These are phyloP conservation scores for Cercospora sojina DNA, from an alignment of 2,329 filamentous ascomycete species.

Conservation along the genomic window DNA sequence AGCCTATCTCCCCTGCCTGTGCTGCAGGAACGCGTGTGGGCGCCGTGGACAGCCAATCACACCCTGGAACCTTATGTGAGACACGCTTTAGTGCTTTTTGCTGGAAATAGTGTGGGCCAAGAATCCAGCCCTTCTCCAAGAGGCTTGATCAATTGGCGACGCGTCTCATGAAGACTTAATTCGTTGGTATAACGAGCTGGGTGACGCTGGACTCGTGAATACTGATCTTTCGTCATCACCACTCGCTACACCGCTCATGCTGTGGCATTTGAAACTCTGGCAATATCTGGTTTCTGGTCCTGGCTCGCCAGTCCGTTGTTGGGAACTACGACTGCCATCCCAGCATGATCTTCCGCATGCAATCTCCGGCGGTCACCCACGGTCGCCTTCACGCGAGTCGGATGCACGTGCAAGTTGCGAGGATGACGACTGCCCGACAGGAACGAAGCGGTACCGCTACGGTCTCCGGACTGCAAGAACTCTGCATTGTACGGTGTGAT, in stretches of 20 bases:
- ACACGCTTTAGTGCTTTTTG: constrained; percentile 13
- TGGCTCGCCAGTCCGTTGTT: neutral
- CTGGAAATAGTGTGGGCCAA: constrained; percentile 12
- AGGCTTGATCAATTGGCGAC: constrained; percentile 4
- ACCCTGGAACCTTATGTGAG: constrained; percentile 9
- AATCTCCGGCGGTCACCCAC: constrained; percentile 13
- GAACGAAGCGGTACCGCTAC: neutral
- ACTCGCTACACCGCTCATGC: neutral
- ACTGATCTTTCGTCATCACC: neutral
- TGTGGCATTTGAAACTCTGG: constrained; percentile 1
- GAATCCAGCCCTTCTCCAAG: constrained; percentile 10
- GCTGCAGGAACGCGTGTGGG: constrained; percentile 19
- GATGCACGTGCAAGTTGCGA: neutral
- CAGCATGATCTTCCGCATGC: constrained; percentile 3
- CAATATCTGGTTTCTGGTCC: neutral
- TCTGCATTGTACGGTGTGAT: neutral
- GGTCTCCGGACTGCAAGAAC: neutral
- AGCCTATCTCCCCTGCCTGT: constrained; percentile 5
- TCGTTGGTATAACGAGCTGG: neutral
- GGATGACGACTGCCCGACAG: constrained; percentile 5
- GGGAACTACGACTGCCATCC: constrained; percentile 6
- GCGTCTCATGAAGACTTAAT: neutral
- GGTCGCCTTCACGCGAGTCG: constrained; percentile 8
- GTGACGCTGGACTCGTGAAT: neutral
- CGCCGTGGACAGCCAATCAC: constrained; percentile 6